These are phyloP conservation scores for Gypsophila paniculata DNA, from an alignment of 179 eudicot species.

Conservation along the genomic window DNA sequence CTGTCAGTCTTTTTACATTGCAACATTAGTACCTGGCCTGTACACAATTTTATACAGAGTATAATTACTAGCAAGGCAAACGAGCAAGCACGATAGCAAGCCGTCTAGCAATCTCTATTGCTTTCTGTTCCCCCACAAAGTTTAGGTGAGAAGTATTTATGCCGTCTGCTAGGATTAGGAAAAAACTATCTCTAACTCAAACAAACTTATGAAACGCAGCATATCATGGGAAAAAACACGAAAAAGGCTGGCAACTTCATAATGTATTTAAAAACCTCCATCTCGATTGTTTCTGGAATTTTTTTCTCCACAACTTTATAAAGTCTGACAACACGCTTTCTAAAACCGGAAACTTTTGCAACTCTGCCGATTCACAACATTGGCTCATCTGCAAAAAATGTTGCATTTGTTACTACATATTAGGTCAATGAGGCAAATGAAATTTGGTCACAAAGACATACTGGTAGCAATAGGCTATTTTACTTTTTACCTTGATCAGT, in stretches of 20 bases:
- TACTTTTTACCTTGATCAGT: conserved; percentile 51
- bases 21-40: neutral
- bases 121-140: conserved; percentile 35
- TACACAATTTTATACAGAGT: neutral
- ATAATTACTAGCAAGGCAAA: neutral
- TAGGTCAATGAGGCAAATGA: neutral
- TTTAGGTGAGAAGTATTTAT: conserved; percentile 38
- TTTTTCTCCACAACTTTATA: conserved; percentile 31
- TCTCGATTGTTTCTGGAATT: conserved; percentile 27
- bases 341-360: conserved; percentile 27
- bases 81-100: conserved; percentile 13
- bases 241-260: neutral
- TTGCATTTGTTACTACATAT: neutral
- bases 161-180: conserved; percentile 28
- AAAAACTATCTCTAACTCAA: neutral
- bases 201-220: too few relatives aligned
- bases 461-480: neutral
- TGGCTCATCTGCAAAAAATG: conserved; percentile 58
- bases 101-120: conserved; percentile 32
- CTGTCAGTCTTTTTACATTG: neutral
- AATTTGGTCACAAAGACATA: neutral
- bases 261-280: conserved; percentile 30
- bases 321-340: conserved; percentile 24
- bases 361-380: conserved; percentile 27
- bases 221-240: neutral